Base-by-base conservation (phyloP, 179 eudicot genomes). In the Silene coronaria region DNA sequence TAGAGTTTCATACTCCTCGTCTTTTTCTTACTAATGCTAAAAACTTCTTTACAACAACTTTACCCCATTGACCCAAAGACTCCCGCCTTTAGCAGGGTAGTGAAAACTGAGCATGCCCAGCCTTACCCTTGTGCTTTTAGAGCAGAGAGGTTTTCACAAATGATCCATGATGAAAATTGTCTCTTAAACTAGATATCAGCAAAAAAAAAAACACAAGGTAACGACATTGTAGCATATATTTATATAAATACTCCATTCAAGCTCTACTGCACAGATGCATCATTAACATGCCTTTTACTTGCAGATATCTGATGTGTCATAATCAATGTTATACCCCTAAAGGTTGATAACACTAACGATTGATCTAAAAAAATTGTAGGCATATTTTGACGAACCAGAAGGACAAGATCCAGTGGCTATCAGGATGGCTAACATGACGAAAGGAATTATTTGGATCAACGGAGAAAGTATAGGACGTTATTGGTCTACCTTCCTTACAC, bases 381-480 rank as follows among this genome's bases (percentile, higher is more conserved):
- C 97, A 34, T 82, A 81, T 76, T 95, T 95, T 74, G 93, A 91
- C 79, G 85, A 84, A 36, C 99, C 99, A 16, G 95, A 87, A 82
- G 99, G 99, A 11, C 51, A 80, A 6, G 84, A 81, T 30, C 97
- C 97, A 0, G 78, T 95, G 27, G 97, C 93, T 2, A 74, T 95
- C 68, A 80, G 58, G 55, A 70, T 95, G 88, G 82, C 36, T 6
- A 77, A 82, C 64, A 95, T 95, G 97, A 85, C 83, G 7, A 95
- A 95, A 81, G 97, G 99, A 14, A 80, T 92, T 88, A 68, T 84
- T 46, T 95, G 93, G 91, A 86, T 92, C 23, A 92, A 95, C n/a
- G 99, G 97, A 17, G 68, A 66, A 10, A 88, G 85, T 85, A 84
- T 95, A 9, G 99, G 97, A 24, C 92, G 97, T 32, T 90, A 86